phyloP scores from a whole-genome alignment of 1,284 basidiomycete genomes.

The Anthracocystis walkeri region DNA sequence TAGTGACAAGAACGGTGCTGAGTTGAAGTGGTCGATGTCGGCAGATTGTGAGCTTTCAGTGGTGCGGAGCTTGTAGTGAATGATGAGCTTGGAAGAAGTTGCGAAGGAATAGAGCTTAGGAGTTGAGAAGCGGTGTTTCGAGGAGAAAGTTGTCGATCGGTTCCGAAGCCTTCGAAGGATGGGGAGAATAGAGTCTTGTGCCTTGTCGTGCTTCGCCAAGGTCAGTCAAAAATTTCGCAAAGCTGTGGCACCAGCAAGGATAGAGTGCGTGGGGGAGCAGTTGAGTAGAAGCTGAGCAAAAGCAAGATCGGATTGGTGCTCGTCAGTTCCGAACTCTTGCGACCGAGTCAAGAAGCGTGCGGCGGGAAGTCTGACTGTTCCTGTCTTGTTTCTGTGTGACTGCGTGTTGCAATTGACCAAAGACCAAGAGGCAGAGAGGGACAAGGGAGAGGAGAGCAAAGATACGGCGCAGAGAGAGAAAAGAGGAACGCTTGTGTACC shows the following conservation, averaged over 20 bases:
- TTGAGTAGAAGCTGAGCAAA: neutral
- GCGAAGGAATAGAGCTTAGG: conserved; percentile 3
- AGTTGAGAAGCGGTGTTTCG: neutral
- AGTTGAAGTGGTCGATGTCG: neutral
- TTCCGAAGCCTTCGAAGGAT: conserved; percentile 5
- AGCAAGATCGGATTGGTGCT: neutral
- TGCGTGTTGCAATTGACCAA: conserved; percentile 1
- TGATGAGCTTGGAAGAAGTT: neutral
- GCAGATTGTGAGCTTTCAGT: neutral
- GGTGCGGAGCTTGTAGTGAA: neutral
- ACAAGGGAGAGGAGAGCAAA: neutral
- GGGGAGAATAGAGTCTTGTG: neutral
- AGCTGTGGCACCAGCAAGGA: neutral
- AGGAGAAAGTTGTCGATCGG: neutral
- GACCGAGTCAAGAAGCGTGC: conserved; percentile 12
- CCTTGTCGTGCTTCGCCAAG: neutral
- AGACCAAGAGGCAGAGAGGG: neutral
- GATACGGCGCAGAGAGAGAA: conserved; percentile 8
- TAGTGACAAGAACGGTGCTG: neutral
- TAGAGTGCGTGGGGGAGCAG: neutral
- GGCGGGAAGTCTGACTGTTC: neutral
- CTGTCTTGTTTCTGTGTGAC: neutral
- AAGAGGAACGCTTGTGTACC: conserved; percentile 27
- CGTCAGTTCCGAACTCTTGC: neutral
- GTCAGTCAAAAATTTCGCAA: neutral